Percentiles rank a stretch among this genome's conserved stretches.
phyloP scores from a whole-genome alignment of 371 early-diverging fungal genomes.

The Phascolomyces articulosus region DNA sequence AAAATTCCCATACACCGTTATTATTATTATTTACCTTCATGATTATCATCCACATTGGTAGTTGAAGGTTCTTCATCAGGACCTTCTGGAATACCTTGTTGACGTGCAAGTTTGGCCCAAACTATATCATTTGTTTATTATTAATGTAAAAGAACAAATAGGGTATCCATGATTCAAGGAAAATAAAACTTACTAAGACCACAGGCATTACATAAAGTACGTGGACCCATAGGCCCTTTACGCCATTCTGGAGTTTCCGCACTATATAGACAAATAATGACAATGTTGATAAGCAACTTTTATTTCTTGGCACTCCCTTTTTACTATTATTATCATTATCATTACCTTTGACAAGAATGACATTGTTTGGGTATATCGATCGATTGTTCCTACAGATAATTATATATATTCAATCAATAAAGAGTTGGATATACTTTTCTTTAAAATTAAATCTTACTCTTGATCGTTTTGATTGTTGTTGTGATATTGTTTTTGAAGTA shows the following conservation, averaged over 20 bases:
- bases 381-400: not conserved
- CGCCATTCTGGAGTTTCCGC: conserved; percentile 43
- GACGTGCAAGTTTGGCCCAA: conserved; percentile 14
- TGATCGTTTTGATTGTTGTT: not conserved
- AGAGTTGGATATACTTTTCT: no score
- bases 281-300: not conserved
- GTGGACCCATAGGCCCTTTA: conserved; percentile 37
- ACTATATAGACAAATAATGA: conserved; percentile 9
- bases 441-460: not conserved
- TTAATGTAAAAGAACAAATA: not conserved
- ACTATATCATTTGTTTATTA: not conserved
- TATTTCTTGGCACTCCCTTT: not conserved
- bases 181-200: conserved; percentile 28
- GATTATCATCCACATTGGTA: no score
- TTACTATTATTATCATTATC: not conserved
- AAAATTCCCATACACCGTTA: no score
- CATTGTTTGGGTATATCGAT: conserved; percentile 14
- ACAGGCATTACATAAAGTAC: conserved; percentile 43
- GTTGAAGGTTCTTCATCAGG: not conserved
- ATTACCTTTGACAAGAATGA: conserved; percentile 34
- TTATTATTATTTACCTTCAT: no score
- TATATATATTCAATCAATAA: no score
- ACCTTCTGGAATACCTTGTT: conserved; percentile 1
- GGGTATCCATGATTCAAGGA: no score
- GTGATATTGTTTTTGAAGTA: not conserved